Conservation (phyloP, 306 rosid species). For the Canavalia gladiata region DNA sequence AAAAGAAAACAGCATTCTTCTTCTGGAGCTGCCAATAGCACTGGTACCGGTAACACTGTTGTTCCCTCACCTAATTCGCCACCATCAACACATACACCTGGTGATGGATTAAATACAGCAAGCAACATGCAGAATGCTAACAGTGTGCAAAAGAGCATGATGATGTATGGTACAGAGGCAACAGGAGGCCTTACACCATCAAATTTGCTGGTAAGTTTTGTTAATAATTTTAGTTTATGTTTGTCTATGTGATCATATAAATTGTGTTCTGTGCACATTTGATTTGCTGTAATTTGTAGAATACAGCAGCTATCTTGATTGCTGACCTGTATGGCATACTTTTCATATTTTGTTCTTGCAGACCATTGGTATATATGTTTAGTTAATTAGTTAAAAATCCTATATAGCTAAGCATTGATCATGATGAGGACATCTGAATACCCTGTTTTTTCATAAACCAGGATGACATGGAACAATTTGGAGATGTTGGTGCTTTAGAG, state of each 20-base stretch:
- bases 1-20: conserved; percentile 87
- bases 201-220: conserved; percentile 70
- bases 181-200: conserved; percentile 84
- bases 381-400: conserved; percentile 11
- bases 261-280: conserved; percentile 21
- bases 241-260: conserved; percentile 28
- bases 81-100: conserved; percentile 91
- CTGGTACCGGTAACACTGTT: conserved; percentile 91
- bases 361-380: conserved; percentile 3
- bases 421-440: conserved; percentile 14
- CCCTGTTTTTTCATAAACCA: conserved; percentile 44
- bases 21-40: conserved; percentile 93
- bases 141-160: conserved; percentile 69
- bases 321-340: conserved; percentile 39
- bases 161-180: conserved; percentile 79
- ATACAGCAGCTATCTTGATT: conserved; percentile 23
- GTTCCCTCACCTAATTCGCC: conserved; percentile 92
- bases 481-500: conserved; percentile 87
- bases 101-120: conserved; percentile 75
- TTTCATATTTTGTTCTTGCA: conserved; percentile 13
- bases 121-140: conserved; percentile 74
- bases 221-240: conserved; percentile 22
- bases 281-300: neutral
- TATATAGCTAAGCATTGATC: conserved; percentile 23
- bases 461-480: conserved; percentile 86